Evolutionary conservation across 2,329 filamentous ascomycete genomes (phyloP).

Genomic region (Pyrenophora teres): DNA sequence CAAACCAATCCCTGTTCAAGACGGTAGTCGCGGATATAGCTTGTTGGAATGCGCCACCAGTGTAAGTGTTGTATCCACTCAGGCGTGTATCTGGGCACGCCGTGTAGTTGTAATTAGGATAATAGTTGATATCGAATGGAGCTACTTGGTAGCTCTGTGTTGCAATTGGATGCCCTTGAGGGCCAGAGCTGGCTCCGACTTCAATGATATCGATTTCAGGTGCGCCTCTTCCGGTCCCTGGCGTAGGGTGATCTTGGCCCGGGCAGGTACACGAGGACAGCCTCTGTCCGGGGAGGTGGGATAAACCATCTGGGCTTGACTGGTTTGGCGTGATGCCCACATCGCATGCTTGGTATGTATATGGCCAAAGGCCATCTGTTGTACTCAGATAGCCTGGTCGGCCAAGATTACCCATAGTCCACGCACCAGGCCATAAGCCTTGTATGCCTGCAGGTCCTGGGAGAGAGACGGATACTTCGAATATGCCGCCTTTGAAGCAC

Average conservation of each 20-base stretch:
- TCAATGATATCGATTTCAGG: conserved; percentile 58
- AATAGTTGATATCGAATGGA: conserved; percentile 57
- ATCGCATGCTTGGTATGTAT: conserved; percentile 59
- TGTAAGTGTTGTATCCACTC: conserved; percentile 58
- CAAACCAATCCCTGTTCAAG: conserved; percentile 62
- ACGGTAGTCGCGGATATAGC: conserved; percentile 60
- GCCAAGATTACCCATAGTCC: conserved; percentile 61
- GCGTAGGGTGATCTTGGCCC: conserved; percentile 54
- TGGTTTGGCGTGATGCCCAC: conserved; percentile 57
- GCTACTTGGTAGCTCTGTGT: conserved; percentile 58
- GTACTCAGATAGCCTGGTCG: conserved; percentile 58
- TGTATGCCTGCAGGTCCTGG: conserved; percentile 56
- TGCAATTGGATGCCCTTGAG: conserved; percentile 48
- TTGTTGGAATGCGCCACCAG: conserved; percentile 61
- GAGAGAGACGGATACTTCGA: conserved; percentile 59
- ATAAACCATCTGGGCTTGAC: conserved; percentile 51
- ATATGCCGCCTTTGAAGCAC: conserved; percentile 60
- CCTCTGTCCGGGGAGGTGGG: conserved; percentile 52
- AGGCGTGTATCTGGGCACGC: conserved; percentile 56
- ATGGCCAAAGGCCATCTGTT: conserved; percentile 61
- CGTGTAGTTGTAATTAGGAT: conserved; percentile 59
- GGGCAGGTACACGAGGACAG: conserved; percentile 53
- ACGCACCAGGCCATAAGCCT: conserved; percentile 59
- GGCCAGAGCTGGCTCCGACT: conserved; percentile 51
- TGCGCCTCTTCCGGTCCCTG: conserved; percentile 54